phyloP scores from a whole-genome alignment of 2,329 filamentous ascomycete species.

The Harringtonia aguacate region DNA sequence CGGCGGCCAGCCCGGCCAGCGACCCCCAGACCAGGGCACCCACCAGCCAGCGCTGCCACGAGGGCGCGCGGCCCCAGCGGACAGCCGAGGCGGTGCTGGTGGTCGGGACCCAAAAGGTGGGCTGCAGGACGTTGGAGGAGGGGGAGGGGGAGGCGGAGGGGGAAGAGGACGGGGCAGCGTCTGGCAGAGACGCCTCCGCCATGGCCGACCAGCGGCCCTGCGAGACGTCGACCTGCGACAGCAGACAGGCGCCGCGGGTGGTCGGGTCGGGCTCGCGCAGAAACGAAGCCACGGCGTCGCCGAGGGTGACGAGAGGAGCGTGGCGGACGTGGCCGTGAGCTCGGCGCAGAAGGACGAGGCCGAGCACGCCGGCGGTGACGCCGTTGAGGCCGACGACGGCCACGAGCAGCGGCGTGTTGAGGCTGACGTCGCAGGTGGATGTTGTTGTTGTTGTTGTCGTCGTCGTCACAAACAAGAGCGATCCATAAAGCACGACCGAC shows the following conservation, averaged over 20 bases:
- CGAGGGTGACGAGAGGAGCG: conserved; percentile 35
- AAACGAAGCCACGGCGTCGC: conserved; percentile 40
- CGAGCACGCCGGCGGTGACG: conserved; percentile 19
- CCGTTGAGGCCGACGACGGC: conserved; percentile 31
- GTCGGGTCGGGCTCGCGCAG: conserved; percentile 31
- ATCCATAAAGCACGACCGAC: conserved; percentile 6
- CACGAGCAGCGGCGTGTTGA: conserved; percentile 32
- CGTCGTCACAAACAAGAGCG: conserved; percentile 12
- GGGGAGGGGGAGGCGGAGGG: neutral
- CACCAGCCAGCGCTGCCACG: conserved; percentile 29
- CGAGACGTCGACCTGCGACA: conserved; percentile 34
- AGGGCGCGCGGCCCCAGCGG: conserved; percentile 35
- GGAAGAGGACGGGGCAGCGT: neutral
- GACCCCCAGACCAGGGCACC: conserved; percentile 27
- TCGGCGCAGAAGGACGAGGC: conserved; percentile 14
- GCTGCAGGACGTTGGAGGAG: conserved; percentile 4
- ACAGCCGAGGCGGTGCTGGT: conserved; percentile 16
- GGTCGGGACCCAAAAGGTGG: conserved; percentile 1
- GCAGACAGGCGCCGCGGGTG: conserved; percentile 29
- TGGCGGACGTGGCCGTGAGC: conserved; percentile 20
- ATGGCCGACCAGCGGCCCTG: conserved; percentile 30
- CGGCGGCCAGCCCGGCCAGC: conserved; percentile 25
- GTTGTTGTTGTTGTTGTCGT: conserved; percentile 1
- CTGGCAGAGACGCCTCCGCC: conserved; percentile 5
- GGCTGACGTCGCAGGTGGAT: conserved; percentile 28